These are phyloP conservation scores for Chlamydomonas reinhardtii DNA, from an alignment of 163 green algal species.

Conservation along the genomic window DNA sequence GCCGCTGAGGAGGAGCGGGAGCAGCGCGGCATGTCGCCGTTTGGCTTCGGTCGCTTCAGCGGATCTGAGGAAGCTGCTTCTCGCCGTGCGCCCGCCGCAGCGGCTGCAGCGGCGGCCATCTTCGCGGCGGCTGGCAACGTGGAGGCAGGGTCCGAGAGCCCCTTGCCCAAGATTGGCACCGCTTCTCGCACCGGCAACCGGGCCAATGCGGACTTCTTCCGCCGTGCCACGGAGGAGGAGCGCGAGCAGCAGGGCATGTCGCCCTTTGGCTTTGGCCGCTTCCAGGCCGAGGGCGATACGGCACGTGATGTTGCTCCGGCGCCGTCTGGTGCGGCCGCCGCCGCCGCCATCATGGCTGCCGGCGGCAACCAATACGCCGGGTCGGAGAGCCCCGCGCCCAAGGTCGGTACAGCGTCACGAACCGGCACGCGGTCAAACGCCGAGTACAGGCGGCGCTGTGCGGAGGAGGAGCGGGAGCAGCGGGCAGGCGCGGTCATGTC, in stretches of 20 bases:
- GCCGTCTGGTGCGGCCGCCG: background rate
- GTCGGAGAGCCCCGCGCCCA: conserved; percentile 26
- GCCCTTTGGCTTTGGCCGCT: conserved; percentile 33
- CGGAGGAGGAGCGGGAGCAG: background rate
- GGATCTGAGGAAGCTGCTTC: too few species aligned
- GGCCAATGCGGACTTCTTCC: conserved; percentile 4
- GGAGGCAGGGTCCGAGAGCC: background rate
- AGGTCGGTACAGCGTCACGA: conserved; percentile 24
- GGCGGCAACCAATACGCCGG: background rate
- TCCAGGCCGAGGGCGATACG: too few species aligned
- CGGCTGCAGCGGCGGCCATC: too few species aligned
- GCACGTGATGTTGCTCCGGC: too few species aligned
- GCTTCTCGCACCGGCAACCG: conserved; percentile 15
- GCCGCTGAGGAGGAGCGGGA: too few species aligned
- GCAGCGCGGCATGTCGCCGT: too few species aligned
- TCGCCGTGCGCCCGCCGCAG: too few species aligned
- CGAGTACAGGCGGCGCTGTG: conserved; percentile 12
- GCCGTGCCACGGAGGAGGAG: background rate
- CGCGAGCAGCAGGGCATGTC: background rate
- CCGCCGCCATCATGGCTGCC: background rate
- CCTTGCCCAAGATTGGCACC: conserved; percentile 10
- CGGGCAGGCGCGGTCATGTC: background rate
- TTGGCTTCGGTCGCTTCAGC: too few species aligned
- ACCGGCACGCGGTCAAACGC: background rate
- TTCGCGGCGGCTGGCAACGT: too few species aligned